phyloP scores from a whole-genome alignment of 306 rosid genomes.

The Bauhinia variegata region DNA sequence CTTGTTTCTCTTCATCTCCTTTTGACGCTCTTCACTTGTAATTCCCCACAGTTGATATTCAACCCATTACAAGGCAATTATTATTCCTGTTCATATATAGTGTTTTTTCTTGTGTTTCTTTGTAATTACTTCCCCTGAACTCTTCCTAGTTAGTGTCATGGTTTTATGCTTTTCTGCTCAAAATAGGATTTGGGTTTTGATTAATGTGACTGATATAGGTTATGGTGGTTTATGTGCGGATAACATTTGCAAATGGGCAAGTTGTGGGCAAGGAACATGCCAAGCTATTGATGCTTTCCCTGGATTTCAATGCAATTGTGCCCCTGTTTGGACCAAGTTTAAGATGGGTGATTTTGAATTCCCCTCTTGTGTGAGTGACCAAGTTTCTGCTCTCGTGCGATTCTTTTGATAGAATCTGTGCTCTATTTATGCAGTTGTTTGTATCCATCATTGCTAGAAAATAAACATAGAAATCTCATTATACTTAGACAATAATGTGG shows the following conservation, averaged over 20 bases:
- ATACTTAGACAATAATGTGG: too few species aligned
- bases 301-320: slow-evolving; percentile 39
- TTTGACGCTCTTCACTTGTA: slow-evolving; percentile 22
- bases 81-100: too few species aligned
- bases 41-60: slow-evolving; percentile 5
- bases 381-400: too few species aligned
- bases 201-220: neutral
- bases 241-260: slow-evolving; percentile 16
- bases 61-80: slow-evolving; percentile 25
- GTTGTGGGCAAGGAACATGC: slow-evolving; percentile 52
- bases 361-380: slow-evolving; percentile 40
- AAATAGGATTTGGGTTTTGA: neutral
- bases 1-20: slow-evolving; percentile 21
- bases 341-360: neutral
- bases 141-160: too few species aligned
- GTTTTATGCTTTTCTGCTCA: too few species aligned
- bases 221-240: slow-evolving; percentile 1
- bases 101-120: too few species aligned
- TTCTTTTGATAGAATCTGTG: too few species aligned
- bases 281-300: neutral
- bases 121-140: too few species aligned
- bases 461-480: too few species aligned
- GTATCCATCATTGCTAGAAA: too few species aligned
- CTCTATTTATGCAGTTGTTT: too few species aligned
- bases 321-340: slow-evolving; percentile 42